Conservation (phyloP, 129 eudicot genomes). For the Chrysanthemum lavandulifolium region DNA sequence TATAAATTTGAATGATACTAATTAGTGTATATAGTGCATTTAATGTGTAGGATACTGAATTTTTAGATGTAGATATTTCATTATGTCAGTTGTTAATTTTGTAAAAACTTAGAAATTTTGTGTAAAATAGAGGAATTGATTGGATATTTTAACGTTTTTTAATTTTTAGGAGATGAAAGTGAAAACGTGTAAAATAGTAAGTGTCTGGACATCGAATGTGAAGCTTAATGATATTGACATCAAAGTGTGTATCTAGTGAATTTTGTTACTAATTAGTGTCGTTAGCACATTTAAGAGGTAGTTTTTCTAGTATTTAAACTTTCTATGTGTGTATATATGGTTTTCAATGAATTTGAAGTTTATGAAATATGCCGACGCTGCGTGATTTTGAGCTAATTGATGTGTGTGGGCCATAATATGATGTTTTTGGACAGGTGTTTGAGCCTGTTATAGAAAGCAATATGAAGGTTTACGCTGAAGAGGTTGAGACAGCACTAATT, state of each 20-base stretch:
- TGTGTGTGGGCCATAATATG: not conserved
- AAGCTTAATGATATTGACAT: not conserved
- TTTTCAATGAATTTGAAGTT: conserved; percentile 8
- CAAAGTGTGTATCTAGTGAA: not conserved
- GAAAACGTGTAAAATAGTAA: no score
- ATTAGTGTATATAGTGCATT: not conserved
- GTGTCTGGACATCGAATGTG: no score
- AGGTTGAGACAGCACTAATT: conserved; percentile 70
- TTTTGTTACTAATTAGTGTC: not conserved
- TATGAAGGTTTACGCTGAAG: conserved; percentile 75
- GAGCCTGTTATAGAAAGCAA: conserved; percentile 59
- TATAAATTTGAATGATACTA: not conserved
- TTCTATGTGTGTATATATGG: not conserved
- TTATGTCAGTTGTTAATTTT: no score
- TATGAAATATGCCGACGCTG: not conserved
- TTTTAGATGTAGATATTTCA: no score
- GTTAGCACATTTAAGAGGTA: not conserved
- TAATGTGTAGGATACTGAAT: not conserved
- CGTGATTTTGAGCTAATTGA: not conserved
- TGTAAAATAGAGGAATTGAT: no score
- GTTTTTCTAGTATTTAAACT: not conserved
- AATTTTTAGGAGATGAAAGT: no score
- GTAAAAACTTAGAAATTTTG: no score
- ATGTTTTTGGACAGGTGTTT: conserved; percentile 57
- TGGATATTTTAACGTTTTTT: no score